Evolutionary conservation across 441 rosid genomes (phyloP).

Genomic region (Erodium moschatum): DNA sequence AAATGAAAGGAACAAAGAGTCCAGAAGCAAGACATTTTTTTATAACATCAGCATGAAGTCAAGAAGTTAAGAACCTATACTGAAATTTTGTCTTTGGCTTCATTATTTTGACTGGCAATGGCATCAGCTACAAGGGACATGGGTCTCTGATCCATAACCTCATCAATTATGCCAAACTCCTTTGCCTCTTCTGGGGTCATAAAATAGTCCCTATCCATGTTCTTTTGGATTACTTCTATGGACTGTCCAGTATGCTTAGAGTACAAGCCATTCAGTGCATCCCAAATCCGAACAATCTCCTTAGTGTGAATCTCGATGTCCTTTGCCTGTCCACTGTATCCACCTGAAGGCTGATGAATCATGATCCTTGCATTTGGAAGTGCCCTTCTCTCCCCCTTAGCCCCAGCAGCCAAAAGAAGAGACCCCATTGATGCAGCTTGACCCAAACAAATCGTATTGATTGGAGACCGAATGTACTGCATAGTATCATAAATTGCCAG

Average conservation of each 20-base stretch:
- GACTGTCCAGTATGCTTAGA: conserved; percentile 71
- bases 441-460: conserved; percentile 81
- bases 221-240: conserved; percentile 58
- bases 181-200: conserved; percentile 91
- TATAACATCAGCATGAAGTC: background rate
- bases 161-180: conserved; percentile 53
- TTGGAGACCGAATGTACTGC: conserved; percentile 82
- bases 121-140: conserved; percentile 71
- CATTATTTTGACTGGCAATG: conserved; percentile 33
- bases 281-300: conserved; percentile 91
- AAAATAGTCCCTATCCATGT: conserved; percentile 53
- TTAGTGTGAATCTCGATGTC: conserved; percentile 86
- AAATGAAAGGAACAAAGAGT: background rate
- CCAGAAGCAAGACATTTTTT: background rate
- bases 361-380: conserved; percentile 83
- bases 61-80: conserved; percentile 27
- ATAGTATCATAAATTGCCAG: conserved; percentile 93
- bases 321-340: conserved; percentile 91
- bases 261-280: conserved; percentile 62
- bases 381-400: conserved; percentile 79
- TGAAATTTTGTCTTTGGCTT: conserved; percentile 51
- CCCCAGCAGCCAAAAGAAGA: conserved; percentile 74
- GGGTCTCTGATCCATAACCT: conserved; percentile 83
- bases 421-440: conserved; percentile 99
- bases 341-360: conserved; percentile 99